Percentiles rank a stretch among this genome's conserved stretches.
phyloP scores from a whole-genome alignment of 2,329 filamentous ascomycete genomes.

The Trichophaea hybrida region DNA sequence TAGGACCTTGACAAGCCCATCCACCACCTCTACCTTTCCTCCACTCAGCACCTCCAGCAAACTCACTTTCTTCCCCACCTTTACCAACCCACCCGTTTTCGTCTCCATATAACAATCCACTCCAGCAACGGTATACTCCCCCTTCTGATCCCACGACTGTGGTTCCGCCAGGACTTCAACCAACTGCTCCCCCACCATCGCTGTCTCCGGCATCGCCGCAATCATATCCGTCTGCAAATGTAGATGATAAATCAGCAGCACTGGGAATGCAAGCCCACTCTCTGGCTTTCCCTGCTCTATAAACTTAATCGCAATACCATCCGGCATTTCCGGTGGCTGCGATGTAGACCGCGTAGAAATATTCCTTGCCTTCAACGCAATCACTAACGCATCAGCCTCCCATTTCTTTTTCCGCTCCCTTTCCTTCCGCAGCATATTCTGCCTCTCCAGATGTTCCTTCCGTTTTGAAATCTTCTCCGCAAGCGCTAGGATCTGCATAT shows the following conservation, averaged over 20 bases:
- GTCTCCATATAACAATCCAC: conserved; percentile 92
- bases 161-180: conserved; percentile 60
- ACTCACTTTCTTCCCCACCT: conserved; percentile 72
- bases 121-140: conserved; percentile 46
- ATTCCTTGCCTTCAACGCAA: conserved; percentile 53
- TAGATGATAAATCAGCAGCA: conserved; percentile 71
- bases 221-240: conserved; percentile 71
- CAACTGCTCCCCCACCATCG: conserved; percentile 62
- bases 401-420: conserved; percentile 41
- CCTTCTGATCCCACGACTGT: conserved; percentile 63
- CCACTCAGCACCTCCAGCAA: conserved; percentile 60
- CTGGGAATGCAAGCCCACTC: conserved; percentile 60
- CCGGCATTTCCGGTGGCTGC: conserved; percentile 73
- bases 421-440: conserved; percentile 43
- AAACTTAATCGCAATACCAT: conserved; percentile 52
- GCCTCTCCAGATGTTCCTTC: conserved; percentile 41
- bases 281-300: conserved; percentile 58
- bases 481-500: conserved; percentile 50
- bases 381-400: conserved; percentile 47
- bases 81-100: conserved; percentile 60
- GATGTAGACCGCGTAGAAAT: conserved; percentile 54
- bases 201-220: conserved; percentile 68
- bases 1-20: conserved; percentile 69
- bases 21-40: conserved; percentile 81
- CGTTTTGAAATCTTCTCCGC: conserved; percentile 49